Base-by-base conservation (phyloP, 169 alveolate genomes). In the Eimeria tenella region DNA sequence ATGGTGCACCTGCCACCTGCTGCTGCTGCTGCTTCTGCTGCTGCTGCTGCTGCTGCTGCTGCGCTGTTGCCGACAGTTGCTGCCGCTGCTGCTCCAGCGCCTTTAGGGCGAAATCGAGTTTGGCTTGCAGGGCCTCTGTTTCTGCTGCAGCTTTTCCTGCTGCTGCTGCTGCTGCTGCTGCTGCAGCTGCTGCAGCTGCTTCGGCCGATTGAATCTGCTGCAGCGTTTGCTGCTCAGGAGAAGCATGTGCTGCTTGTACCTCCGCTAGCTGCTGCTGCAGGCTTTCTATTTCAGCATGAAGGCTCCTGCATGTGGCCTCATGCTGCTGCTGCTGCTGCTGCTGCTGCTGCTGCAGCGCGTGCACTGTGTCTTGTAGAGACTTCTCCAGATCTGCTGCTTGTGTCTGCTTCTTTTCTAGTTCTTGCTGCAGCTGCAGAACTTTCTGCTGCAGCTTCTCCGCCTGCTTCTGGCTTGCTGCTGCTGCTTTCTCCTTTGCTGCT, bases 301-400 rank as follows among this genome's bases (percentile, higher is more conserved):
- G 68, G 1, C 19, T 17, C 19, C 19, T 10, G 68, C 68, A 58
- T 58, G 11, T 58, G 68, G 68, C 11, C 68, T 17, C 19, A 3
- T 58, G 68, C 68, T 31, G 42, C 42, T 31, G 42, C 42, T 31
- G 42, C 42, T 31, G 42, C 42, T 31, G 11, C 68, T 10, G 19
- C 68, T 13, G 68, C 68, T 13, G 68, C 68, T 58, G 68, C 68
- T 13, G 11, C 68, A 58, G 19, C 68, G 0, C 2, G 68, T 58
- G 68, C 19, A 17, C 19, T 58, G 77, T 68, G 77, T 68, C 77
- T 15, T n/a, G 77, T 17, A 68, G 77, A n/a, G 77, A 68, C 31
- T 15, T 8, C 77, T 68, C 77, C 11, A 68, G 77, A 15, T n/a
- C 77, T n/a, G n/a, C 77, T 68, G 9, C 77, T 17, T 23, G n/a